Percentiles rank a stretch among this genome's conserved stretches.
Conservation (phyloP, 305 asterid species). For the Striga hermonthica region DNA sequence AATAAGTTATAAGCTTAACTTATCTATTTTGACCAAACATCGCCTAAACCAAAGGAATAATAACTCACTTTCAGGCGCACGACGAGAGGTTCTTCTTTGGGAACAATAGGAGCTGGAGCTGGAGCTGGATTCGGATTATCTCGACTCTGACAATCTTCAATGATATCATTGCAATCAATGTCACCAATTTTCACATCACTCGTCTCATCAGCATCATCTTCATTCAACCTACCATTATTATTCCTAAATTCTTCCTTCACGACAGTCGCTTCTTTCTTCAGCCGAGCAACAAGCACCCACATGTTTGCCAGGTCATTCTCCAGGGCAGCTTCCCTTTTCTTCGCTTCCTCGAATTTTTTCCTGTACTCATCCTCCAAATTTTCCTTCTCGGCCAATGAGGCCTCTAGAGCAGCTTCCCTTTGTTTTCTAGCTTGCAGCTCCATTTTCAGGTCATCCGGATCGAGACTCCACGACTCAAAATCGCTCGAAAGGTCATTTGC, state of each 20-base stretch:
- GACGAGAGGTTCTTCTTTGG: slow-evolving; percentile 83
- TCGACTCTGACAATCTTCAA: slow-evolving; percentile 37
- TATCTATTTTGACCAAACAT: no score
- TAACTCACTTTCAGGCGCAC: slow-evolving; percentile 69
- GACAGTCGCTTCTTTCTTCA: slow-evolving; percentile 65
- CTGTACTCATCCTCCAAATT: slow-evolving; percentile 73
- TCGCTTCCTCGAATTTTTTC: slow-evolving; percentile 74
- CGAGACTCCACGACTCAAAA: slow-evolving; percentile 73
- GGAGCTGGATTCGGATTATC: slow-evolving; percentile 42
- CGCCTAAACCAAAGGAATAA: no score
- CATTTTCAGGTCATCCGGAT: slow-evolving; percentile 72
- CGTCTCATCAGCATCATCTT: slow-evolving; percentile 34
- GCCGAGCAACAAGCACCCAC: slow-evolving; percentile 99
- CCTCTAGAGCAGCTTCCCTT: slow-evolving; percentile 78
- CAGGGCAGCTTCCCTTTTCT: slow-evolving; percentile 82
- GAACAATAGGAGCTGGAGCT: slow-evolving; percentile 41
- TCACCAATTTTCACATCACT: slow-evolving; percentile 41
- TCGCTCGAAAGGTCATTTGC: slow-evolving; percentile 59
- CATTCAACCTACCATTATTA: slow-evolving; percentile 39
- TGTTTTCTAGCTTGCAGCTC: slow-evolving; percentile 90
- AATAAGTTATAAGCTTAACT: no score
- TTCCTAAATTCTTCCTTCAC: slow-evolving; percentile 52
- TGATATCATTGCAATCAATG: slow-evolving; percentile 37
- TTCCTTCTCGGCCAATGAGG: slow-evolving; percentile 85
- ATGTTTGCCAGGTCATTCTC: slow-evolving; percentile 96